Base-by-base conservation (phyloP, 179 eudicot species). In the Vitellaria paradoxa region DNA sequence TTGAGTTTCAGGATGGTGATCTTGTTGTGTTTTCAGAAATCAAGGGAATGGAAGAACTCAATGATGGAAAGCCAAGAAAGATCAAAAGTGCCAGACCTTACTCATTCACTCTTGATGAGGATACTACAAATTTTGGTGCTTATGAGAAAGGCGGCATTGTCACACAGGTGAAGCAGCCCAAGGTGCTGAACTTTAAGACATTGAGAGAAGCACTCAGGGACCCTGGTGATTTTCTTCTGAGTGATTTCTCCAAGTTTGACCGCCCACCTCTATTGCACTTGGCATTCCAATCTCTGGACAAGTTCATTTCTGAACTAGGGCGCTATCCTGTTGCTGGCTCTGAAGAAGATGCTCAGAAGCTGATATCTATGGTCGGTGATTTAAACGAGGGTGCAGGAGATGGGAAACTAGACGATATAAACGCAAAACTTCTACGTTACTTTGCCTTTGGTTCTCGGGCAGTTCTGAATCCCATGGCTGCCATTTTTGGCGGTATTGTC, bases 401-500 rank as follows among this genome's bases (percentile, higher is more conserved):
- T 84, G 92, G 84, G 55, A 88, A 83, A 82, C 76, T 96, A 80
- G 90, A 83, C 45, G 87, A 88, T 76, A 87, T 96, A 50, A 84
- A 91, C 81, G 87, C 85, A 37, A 88, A 89, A 55, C 76, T 95
- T 74, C 81, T 96, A 61, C 89, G 86, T 6, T 83, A 84, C 74
- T 96, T 96, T 80, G 91, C 99, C 24, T 91, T 82, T 80, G 98
- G 99, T 76, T 87, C 98, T 59, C 89, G 87, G 50, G 98, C 98
- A 40, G 98, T 93, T 46, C 88, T 96, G 74, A 96, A 92, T 86
- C 99, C 98, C 76, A 91, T 96, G 97, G 98, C 99, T 87, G 98
- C 99, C 37, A 93, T 96, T 96, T 96, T 96, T 84, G 99, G 99
- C 74, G 99, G 99, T 74, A 88, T 96, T 81, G 98, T 96, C 75